Evolutionary conservation across 2,329 filamentous ascomycete species (phyloP), one percentile per base, ranked within the genome.

Genomic region (Didymella pomorum): DNA sequence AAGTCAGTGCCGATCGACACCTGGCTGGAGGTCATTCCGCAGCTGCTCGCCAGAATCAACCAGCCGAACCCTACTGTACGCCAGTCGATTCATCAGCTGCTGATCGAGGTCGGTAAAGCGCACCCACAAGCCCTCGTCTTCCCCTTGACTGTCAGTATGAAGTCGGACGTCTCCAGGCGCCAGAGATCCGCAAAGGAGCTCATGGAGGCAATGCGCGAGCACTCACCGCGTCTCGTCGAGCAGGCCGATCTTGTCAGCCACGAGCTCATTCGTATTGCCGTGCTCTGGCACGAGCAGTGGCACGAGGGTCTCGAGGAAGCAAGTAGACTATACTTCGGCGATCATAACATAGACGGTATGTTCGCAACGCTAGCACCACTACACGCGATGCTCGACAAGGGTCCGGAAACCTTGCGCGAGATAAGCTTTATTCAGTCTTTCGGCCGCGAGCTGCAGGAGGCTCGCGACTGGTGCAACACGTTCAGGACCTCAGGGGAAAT

Each of bases 281-380:
- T 99, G 2, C 79, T 99, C 23, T 99, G 96, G 96, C 95, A 99
- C 73, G 95, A 99, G 72, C 90, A 96, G 65, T 99, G 95, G 95
- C 95, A 99, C 67, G 96, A 99, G 78, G 96, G 91, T 26, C 83
- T 99, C 16, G 95, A 99, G 78, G 96, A 99, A 80, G 96, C 95
- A 1, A 97, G 93, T 29, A 87, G 95, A 52, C 82, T 99, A 18
- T 99, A 98, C 82, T 99, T 99, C 78, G 95, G 94, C 59, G 94
- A 98, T 70, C 90, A 96, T 71, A 97, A 99, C 76, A 95, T 98
- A 43, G 91, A 97, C 61, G 96, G 94, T 71, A 99, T 99, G 95
- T 95, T 99, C 76, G 86, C 88, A 11, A 93, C 91, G 0, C 86
- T 99, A 5, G 90, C 90, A 48, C 96, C 96, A 7, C 83, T 99